These are phyloP conservation scores for Xerocomellus chrysenteron DNA, from an alignment of 768 basidiomycete genomes.

Conservation along the genomic window DNA sequence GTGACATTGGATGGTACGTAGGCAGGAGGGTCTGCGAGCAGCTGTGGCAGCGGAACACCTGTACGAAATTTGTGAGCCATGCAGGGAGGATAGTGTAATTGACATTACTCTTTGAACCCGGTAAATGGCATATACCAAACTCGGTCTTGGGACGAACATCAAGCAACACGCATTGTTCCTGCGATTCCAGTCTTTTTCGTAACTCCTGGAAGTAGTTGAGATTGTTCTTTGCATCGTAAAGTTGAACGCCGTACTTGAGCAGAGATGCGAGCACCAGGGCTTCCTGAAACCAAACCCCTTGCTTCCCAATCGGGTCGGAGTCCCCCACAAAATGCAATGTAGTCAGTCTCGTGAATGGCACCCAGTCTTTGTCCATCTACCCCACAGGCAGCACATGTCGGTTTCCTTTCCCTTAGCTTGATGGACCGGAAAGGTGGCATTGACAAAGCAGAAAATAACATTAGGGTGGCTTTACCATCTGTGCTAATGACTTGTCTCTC, in stretches of 20 bases:
- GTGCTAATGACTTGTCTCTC: slow-evolving; percentile 3
- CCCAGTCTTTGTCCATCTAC: slow-evolving; percentile 41
- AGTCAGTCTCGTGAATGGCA: slow-evolving; percentile 61
- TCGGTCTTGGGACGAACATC: slow-evolving; percentile 82
- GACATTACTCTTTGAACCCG: slow-evolving; percentile 66
- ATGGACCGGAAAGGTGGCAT: slow-evolving; percentile 76
- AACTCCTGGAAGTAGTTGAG: slow-evolving; percentile 45
- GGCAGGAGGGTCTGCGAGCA: slow-evolving; percentile 59
- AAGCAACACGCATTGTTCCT: slow-evolving; percentile 44
- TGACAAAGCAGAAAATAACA: slow-evolving; percentile 73
- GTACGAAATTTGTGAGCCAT: slow-evolving; percentile 5
- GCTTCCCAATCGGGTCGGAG: slow-evolving; percentile 62
- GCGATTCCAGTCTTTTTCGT: slow-evolving; percentile 34
- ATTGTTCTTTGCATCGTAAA: background rate
- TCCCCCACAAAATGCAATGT: slow-evolving; percentile 86
- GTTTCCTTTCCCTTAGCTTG: slow-evolving; percentile 71
- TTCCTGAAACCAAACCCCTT: slow-evolving; percentile 47
- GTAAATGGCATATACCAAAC: slow-evolving; percentile 83
- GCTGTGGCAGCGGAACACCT: slow-evolving; percentile 74
- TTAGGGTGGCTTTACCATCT: slow-evolving; percentile 64
- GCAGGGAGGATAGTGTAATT: background rate
- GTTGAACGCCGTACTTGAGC: slow-evolving; percentile 38
- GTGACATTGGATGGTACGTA: slow-evolving; percentile 33
- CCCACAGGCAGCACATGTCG: slow-evolving; percentile 77
- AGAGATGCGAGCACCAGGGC: slow-evolving; percentile 42